A percentile compares a stretch with the other conserved stretches of the same genome.
These are phyloP conservation scores for Xerocomellus amylosporus DNA, from an alignment of 768 basidiomycete genomes.

Conservation along the genomic window DNA sequence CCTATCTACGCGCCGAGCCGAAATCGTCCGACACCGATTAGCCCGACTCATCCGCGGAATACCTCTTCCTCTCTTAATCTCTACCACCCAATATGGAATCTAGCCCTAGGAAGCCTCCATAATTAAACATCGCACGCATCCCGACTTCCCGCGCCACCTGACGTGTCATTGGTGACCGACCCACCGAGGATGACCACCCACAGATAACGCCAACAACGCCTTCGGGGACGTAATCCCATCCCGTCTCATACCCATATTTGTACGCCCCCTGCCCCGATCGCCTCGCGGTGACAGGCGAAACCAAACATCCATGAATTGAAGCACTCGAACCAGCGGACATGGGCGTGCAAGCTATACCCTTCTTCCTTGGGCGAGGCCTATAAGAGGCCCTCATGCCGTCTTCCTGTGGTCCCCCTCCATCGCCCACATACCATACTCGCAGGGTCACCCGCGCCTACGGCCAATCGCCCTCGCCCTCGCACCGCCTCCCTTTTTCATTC, in stretches of 20 bases:
- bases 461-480: background rate
- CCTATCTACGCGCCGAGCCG: constrained; percentile 6
- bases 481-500: background rate
- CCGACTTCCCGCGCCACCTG: background rate
- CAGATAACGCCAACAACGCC: background rate
- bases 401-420: background rate
- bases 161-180: background rate
- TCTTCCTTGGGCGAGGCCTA: constrained; percentile 9
- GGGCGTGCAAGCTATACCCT: constrained; percentile 5
- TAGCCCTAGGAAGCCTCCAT: background rate
- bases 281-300: constrained; percentile 5
- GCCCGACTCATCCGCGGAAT: constrained; percentile 3
- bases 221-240: constrained; percentile 13
- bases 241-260: background rate
- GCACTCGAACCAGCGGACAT: background rate
- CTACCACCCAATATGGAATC: background rate
- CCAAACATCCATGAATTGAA: background rate
- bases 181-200: background rate
- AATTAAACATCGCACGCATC: background rate
- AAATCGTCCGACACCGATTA: background rate
- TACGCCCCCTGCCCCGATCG: constrained; percentile 18
- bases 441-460: background rate
- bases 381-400: constrained; percentile 1
- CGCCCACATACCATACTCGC: background rate
- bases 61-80: background rate